Percentiles rank a stretch among this genome's conserved stretches.
Conservation (phyloP, 2,329 filamentous ascomycete genomes). For the Aspergillus japonicus region DNA sequence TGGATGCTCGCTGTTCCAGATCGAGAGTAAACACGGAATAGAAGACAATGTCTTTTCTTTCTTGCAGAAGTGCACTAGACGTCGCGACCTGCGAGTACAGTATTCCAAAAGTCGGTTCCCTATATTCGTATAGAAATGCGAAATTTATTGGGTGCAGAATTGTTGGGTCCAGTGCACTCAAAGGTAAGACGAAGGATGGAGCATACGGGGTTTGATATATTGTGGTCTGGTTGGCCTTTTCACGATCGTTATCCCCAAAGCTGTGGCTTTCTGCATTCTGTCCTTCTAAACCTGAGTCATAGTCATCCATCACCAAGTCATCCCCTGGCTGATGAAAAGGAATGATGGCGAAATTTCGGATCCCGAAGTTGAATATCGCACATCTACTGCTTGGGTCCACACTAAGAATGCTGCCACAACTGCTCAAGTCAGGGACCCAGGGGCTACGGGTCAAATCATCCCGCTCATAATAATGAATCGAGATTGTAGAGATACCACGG, state of each 20-base stretch:
- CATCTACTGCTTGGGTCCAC: slow-evolving; percentile 91
- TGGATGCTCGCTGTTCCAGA: slow-evolving; percentile 88
- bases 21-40: slow-evolving; percentile 97
- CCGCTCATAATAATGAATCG: slow-evolving; percentile 97
- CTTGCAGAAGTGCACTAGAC: slow-evolving; percentile 69
- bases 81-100: slow-evolving; percentile 73
- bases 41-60: slow-evolving; percentile 78
- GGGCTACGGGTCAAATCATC: slow-evolving; percentile 81
- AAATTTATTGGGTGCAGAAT: slow-evolving; percentile 88
- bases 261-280: slow-evolving; percentile 52
- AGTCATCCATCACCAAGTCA: slow-evolving; percentile 88
- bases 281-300: slow-evolving; percentile 77
- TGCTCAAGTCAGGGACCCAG: slow-evolving; percentile 73
- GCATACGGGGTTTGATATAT: slow-evolving; percentile 67
- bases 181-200: slow-evolving; percentile 86
- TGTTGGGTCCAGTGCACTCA: slow-evolving; percentile 82
- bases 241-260: slow-evolving; percentile 29
- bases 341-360: slow-evolving; percentile 84
- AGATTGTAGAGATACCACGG: slow-evolving; percentile 78
- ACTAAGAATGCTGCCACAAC: slow-evolving; percentile 76
- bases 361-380: slow-evolving; percentile 88
- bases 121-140: slow-evolving; percentile 92
- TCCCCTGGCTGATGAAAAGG: slow-evolving; percentile 85
- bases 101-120: slow-evolving; percentile 95
- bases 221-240: slow-evolving; percentile 36